Base-by-base conservation (phyloP, 2,329 filamentous ascomycete genomes). In the Aspergillus oerlinghausenensis region DNA sequence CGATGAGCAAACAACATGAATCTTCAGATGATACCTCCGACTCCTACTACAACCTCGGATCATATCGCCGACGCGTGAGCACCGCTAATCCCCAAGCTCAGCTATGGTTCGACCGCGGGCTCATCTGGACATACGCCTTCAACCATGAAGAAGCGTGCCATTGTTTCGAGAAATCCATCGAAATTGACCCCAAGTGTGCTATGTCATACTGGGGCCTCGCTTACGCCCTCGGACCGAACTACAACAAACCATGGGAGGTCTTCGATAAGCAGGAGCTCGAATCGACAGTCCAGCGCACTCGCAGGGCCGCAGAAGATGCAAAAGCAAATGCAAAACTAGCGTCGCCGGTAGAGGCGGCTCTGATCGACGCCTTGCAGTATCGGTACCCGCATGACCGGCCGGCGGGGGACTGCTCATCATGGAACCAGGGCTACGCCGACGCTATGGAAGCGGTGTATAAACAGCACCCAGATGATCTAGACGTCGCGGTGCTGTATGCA, bases 231-330 rank as follows among this genome's bases (percentile, higher is more conserved):
- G 89, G 89, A 0, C 89, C 89, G 3, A 92, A 93, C 66, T 88
- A 89, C 71, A 90, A 92, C 75, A 90, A 92, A 66, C 85, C 88
- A 0, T 92, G 89, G 89, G 81, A 84, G 28, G 79, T 84, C 25
- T 90, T 92, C 61, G 87, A 88, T 54, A 72, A 79, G 1, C 71
- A 75, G 0, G 88, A 92, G 61, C 75, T 87, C 4, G 70, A 77
- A 10, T 70, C 35, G 1, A 62, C 79, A 0, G 74, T 88, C 6
- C 67, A 73, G 43, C 74, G 76, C 29, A 82, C 82, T 4, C 75
- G 80, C 54, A 55, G 68, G 14, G 80, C 82, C 0, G 78, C 56
- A 55, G 67, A 55, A 66, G 58, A 78, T 55, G 84, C 83, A 1
- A 73, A 73, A 43, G 62, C 69, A 2, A 62, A 73, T 52, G 66